Evolutionary conservation across 768 basidiomycete genomes (phyloP), one percentile per base, ranked within the genome.

Genomic region (Termitomyces sp.): DNA sequence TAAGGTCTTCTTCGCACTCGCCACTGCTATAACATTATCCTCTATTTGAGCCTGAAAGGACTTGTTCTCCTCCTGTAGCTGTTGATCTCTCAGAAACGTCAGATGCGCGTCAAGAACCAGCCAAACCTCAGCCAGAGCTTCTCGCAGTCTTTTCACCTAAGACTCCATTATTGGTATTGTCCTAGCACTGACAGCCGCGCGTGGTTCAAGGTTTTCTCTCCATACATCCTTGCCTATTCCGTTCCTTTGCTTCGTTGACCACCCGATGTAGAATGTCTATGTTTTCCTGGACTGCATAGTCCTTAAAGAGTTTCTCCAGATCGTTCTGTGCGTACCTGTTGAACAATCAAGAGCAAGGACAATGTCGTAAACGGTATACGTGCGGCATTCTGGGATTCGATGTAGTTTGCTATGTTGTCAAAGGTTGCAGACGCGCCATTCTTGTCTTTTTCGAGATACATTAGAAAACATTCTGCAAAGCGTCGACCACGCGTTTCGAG

Each of bases 181-280:
- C 49, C 83, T 74, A 1, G 88, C 86, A 44, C 79, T 75, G 27
- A 84, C 80, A 6, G 86, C 86, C 27, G 75, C 76, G 13, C 74
- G 79, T 2, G 91, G 86, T 42, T 82, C 78, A 29, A 91, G 68
- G 53, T 83, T 74, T 46, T 83, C 80, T 55, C 70, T 80, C 89
- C 89, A 92, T 0, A 78, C 62, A 64, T 90, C 86, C 13, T 76
- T 78, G 0, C 74, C 73, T 12, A 67, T 59, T 82, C 22, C 78
- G 71, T 18, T 78, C 78, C 63, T 65, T 84, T 58, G 88, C 89
- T 31, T 89, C 88, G 11, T 75, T 81, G 1, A 91, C 82, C 13
- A 89, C 79, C 11, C 76, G 75, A 56, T 91, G 88, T 12, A 92
- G 74, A 3, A 75, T 76, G 65, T 92, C 89, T 31, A 91, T 79